A percentile compares a stretch with the other conserved stretches of the same genome.
phyloP scores from a whole-genome alignment of 148 eudicot genomes.

The Chenopodium berlandieri region DNA sequence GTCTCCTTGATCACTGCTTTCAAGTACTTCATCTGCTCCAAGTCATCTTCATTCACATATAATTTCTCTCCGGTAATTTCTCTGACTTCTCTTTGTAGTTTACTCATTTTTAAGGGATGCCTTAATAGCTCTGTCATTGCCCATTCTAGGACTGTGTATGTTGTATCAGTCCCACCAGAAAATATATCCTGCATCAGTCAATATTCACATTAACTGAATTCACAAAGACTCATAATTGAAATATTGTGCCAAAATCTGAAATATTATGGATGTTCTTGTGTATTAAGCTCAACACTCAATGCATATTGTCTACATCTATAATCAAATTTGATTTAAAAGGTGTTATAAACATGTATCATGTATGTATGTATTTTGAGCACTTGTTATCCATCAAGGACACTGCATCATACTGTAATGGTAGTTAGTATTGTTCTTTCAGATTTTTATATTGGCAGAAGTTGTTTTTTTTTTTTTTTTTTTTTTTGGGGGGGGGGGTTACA shows the following conservation, averaged over 20 bases:
- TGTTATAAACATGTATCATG: background rate
- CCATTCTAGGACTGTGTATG: conserved; percentile 28
- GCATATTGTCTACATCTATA: background rate
- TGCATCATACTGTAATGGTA: background rate
- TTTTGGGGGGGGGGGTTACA: too few species aligned
- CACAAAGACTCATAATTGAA: background rate
- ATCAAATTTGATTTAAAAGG: background rate
- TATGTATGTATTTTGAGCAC: background rate
- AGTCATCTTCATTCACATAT: conserved; percentile 15
- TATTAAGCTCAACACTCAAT: background rate
- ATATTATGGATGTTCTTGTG: background rate
- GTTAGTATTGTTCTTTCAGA: too few species aligned
- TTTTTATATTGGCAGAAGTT: too few species aligned
- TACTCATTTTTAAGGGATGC: conserved; percentile 16
- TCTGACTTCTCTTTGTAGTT: conserved; percentile 29
- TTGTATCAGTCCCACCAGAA: conserved; percentile 31
- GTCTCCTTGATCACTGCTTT: conserved; percentile 33
- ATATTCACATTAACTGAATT: background rate
- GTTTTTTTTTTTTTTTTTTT: too few species aligned
- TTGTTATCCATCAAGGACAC: background rate
- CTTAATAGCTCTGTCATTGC: conserved; percentile 32
- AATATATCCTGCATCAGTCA: conserved; percentile 22
- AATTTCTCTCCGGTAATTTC: conserved; percentile 12
- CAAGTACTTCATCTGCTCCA: conserved; percentile 27
- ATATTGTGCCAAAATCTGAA: background rate